Percentiles rank a stretch among this genome's conserved stretches.
Conservation (phyloP, 805 yeast genomes). For the Clavispora vitiphila region DNA sequence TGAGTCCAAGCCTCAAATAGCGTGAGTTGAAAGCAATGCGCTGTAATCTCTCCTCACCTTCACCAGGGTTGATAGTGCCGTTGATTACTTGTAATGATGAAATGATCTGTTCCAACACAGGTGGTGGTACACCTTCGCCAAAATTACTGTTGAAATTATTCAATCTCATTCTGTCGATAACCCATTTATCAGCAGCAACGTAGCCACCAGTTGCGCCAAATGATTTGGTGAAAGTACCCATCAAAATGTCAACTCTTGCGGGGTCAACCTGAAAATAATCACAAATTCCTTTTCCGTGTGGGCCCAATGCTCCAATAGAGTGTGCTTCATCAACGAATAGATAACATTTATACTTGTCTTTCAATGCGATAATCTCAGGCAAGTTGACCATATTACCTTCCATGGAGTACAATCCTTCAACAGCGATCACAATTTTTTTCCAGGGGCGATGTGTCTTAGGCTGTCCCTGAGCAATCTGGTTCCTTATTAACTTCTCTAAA, state of each 20-base stretch:
- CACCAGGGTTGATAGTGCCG: slow-evolving; percentile 86
- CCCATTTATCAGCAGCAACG: slow-evolving; percentile 65
- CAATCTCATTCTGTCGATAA: slow-evolving; percentile 71
- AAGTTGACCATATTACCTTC: slow-evolving; percentile 86
- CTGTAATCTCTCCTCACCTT: slow-evolving; percentile 85
- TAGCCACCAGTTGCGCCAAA: slow-evolving; percentile 99
- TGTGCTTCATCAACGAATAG: slow-evolving; percentile 97
- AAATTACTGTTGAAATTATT: slow-evolving; percentile 69
- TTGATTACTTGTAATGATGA: slow-evolving; percentile 73
- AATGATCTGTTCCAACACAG: slow-evolving; percentile 83
- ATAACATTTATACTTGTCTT: slow-evolving; percentile 82
- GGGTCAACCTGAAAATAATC: slow-evolving; percentile 86
- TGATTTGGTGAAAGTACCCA: slow-evolving; percentile 98
- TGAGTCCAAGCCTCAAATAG: slow-evolving; percentile 84
- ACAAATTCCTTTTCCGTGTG: slow-evolving; percentile 89
- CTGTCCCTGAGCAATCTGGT: slow-evolving; percentile 89
- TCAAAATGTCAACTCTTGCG: slow-evolving; percentile 70
- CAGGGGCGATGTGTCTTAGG: slow-evolving; percentile 95
- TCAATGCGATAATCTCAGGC: slow-evolving; percentile 67
- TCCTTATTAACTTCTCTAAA: slow-evolving; percentile 72
- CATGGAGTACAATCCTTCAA: slow-evolving; percentile 91
- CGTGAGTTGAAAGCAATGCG: slow-evolving; percentile 95
- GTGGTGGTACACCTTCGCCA: slow-evolving; percentile 86
- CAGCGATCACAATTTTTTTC: slow-evolving; percentile 79
- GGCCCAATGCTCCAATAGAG: slow-evolving; percentile 98